Percentiles rank a stretch among this genome's conserved stretches.
phyloP scores from a whole-genome alignment of 768 basidiomycete genomes.

The Podaxis carcinomalis region DNA sequence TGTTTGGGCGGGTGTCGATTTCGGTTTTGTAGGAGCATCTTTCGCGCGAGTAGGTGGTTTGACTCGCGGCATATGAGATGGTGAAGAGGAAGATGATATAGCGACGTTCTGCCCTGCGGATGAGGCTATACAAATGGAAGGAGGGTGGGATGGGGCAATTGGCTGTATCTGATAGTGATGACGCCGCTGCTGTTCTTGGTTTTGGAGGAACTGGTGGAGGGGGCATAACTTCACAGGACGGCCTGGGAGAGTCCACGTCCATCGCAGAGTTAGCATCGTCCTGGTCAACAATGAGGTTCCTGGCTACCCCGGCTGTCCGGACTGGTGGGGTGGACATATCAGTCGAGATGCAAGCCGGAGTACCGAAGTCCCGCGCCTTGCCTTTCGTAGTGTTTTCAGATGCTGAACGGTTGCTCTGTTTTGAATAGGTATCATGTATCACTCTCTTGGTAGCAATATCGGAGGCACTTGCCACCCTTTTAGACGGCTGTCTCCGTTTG shows the following conservation, averaged over 20 bases:
- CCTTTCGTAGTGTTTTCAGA: slow-evolving; percentile 2
- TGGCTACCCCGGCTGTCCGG: neutral
- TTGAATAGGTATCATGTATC: neutral
- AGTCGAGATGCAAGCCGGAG: neutral
- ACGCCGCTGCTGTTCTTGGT: neutral
- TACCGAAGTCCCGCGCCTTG: neutral
- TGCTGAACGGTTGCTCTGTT: neutral
- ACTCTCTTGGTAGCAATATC: slow-evolving; percentile 7
- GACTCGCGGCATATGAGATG: neutral
- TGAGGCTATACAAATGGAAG: slow-evolving; percentile 14
- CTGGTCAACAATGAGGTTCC: neutral
- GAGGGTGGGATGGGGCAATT: slow-evolving; percentile 9
- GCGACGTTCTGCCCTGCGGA: neutral
- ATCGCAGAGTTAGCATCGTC: neutral
- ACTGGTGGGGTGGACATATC: neutral
- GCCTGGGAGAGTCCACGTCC: neutral
- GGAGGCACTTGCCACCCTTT: slow-evolving; percentile 1
- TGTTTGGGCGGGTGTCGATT: slow-evolving; percentile 7
- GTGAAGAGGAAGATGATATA: neutral
- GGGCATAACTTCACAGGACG: slow-evolving; percentile 12
- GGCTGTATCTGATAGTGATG: neutral
- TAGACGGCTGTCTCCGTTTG: neutral
- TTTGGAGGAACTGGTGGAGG: slow-evolving; percentile 16
- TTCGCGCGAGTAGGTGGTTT: neutral
- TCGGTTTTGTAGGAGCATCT: slow-evolving; percentile 11